A percentile compares a stretch with the other conserved stretches of the same genome.
Conservation (phyloP, 1,139 yeast species). For the Geotrichum aggregatum region DNA sequence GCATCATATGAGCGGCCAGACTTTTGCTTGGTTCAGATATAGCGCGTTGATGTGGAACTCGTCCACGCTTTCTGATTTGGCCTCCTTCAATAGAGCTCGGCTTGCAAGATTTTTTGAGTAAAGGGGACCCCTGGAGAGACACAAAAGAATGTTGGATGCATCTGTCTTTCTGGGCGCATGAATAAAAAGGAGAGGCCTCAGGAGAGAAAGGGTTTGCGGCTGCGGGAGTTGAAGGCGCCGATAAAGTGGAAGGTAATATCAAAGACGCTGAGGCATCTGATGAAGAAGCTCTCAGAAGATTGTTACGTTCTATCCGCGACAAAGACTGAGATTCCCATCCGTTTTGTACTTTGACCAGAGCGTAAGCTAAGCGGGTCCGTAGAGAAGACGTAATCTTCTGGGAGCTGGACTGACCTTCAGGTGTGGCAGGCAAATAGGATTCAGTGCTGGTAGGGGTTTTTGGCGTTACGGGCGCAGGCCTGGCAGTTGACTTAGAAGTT, state of each 20-base stretch:
- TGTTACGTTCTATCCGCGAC: slow-evolving; percentile 5
- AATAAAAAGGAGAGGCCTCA: neutral
- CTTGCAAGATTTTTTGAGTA: neutral
- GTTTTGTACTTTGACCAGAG: slow-evolving; percentile 45
- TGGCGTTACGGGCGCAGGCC: too few relatives aligned
- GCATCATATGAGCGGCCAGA: neutral
- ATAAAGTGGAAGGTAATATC: neutral
- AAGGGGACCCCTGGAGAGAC: neutral
- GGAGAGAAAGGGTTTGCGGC: slow-evolving; percentile 5
- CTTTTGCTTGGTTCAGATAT: slow-evolving; percentile 1
- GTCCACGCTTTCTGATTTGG: neutral
- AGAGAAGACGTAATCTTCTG: slow-evolving; percentile 40
- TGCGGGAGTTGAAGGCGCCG: neutral
- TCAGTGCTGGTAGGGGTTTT: too few relatives aligned
- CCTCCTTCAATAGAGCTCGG: neutral
- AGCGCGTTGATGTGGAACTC: slow-evolving; percentile 5
- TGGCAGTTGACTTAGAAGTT: too few relatives aligned
- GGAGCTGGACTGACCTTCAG: too few relatives aligned
- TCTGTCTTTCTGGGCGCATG: slow-evolving; percentile 2
- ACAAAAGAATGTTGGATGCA: neutral
- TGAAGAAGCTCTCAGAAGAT: neutral
- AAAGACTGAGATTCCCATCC: slow-evolving; percentile 29
- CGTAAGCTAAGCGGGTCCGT: slow-evolving; percentile 46
- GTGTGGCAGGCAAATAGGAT: too few relatives aligned
- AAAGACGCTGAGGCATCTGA: neutral